These are phyloP conservation scores for Lactarius trivialis DNA, from an alignment of 768 basidiomycete genomes.

Conservation along the genomic window DNA sequence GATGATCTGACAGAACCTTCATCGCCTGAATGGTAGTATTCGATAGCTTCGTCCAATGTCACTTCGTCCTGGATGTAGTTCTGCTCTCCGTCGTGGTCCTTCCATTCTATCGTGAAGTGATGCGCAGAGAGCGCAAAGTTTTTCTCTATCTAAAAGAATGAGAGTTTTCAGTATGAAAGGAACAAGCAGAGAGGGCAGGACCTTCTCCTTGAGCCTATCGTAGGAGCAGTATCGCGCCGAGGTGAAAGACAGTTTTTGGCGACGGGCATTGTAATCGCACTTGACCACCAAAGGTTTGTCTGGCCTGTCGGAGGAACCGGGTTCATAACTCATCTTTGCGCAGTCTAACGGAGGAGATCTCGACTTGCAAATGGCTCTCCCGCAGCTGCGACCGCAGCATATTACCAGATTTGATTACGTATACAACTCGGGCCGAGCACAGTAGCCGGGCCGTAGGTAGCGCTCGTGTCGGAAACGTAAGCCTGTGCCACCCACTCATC, in stretches of 20 bases:
- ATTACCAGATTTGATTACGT: neutral
- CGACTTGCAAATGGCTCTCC: neutral
- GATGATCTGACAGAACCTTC: constrained; percentile 66
- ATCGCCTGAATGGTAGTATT: constrained; percentile 75
- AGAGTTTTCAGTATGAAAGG: constrained; percentile 8
- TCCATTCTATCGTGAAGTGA: constrained; percentile 71
- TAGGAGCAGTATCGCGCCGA: constrained; percentile 77
- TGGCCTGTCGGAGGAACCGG: constrained; percentile 30
- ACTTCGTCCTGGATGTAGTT: constrained; percentile 59
- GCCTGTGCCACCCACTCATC: no score
- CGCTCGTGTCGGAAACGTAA: no score
- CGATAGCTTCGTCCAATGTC: constrained; percentile 81
- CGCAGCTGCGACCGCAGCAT: neutral
- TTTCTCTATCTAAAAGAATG: constrained; percentile 61
- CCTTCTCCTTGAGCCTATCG: constrained; percentile 66
- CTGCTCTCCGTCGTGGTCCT: constrained; percentile 82
- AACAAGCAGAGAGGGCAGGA: constrained; percentile 27
- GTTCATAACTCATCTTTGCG: constrained; percentile 8
- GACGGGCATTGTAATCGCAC: constrained; percentile 69
- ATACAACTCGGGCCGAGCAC: neutral
- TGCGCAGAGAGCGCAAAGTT: constrained; percentile 70
- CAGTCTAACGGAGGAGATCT: constrained; percentile 1
- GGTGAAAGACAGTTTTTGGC: constrained; percentile 72
- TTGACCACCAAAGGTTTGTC: constrained; percentile 79
- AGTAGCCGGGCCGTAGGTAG: neutral